Conservation (phyloP, 116 monocot species). For the Cymodocea nodosa region DNA sequence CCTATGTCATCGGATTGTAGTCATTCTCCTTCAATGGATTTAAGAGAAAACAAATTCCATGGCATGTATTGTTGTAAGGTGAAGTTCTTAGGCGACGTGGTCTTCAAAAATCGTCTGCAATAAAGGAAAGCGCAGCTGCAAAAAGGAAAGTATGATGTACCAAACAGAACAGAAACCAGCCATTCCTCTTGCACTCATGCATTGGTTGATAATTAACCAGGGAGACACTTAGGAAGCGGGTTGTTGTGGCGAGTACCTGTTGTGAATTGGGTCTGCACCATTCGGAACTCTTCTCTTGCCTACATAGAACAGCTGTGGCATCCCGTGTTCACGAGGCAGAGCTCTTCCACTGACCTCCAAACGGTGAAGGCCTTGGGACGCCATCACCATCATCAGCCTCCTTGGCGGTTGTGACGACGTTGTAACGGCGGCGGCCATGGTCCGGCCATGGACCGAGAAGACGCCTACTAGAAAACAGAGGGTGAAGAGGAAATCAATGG, state of each 20-base stretch:
- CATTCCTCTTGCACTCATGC: too few species aligned
- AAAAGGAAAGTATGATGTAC: background rate
- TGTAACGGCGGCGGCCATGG: background rate
- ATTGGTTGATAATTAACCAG: background rate
- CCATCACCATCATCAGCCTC: slow-evolving; percentile 3
- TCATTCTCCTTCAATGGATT: too few species aligned
- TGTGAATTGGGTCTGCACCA: slow-evolving; percentile 78
- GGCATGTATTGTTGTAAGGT: background rate
- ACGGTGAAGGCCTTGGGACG: background rate
- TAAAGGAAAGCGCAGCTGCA: background rate
- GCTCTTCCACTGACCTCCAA: background rate
- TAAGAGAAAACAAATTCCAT: too few species aligned
- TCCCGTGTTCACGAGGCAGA: background rate
- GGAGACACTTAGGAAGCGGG: background rate
- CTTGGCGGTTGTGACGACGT: background rate
- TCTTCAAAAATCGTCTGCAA: background rate
- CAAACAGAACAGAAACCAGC: too few species aligned
- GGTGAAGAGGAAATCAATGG: background rate
- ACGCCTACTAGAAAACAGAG: background rate
- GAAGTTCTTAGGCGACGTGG: background rate
- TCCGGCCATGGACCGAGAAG: background rate
- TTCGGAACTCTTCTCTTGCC: slow-evolving; percentile 67
- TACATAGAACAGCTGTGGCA: slow-evolving; percentile 13
- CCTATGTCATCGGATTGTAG: too few species aligned
- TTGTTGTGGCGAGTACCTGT: slow-evolving; percentile 17